Evolutionary conservation across 371 early-diverging fungal species (phyloP), one percentile per base, ranked within the genome.

Genomic region (Apophysomyces trapeziformis): DNA sequence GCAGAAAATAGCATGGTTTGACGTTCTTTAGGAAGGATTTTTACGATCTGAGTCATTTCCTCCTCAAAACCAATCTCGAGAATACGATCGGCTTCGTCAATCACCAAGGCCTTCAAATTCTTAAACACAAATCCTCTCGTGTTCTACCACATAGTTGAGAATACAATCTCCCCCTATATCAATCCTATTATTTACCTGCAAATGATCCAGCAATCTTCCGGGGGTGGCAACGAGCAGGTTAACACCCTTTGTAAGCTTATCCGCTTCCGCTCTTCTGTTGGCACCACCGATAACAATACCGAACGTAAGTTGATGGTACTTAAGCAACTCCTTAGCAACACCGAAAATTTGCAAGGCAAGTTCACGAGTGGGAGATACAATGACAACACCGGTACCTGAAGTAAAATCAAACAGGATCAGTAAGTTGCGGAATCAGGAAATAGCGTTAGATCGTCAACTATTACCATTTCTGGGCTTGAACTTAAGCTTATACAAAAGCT

Each of bases 351-450:
- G 99, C 64, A 99, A 84, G 38, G 99, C 99, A 61, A 99, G 87
- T 85, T 99, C 99, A 75, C 99, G 92, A 44, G 99, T 99, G 18
- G 99, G 99, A 9, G 98, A 92, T 62, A 99, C 96, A 66, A 99
- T 89, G 58, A 99, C 79, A 11, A 95, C 92, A 61, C 98, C 98
- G 1, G 98, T 98, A 62, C 95, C 83, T 82, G 57, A 64, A 71
- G 45, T 35, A 67, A 58, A 58, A 50, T 26, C 16, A 50, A 21
- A n/a, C n/a, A 5, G 21, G 4, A 18, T 9, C 9, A 9, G 18
- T 50, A 50, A 7, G 18, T 5, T 50, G 9, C 16, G 21, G 5
- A 50, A 9, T 0, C 4, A 5, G 7, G 9, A 6, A 21, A n/a
- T 26, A 7, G 21, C 21, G 11, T 8, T 18, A 18, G 1, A 26